Percentiles rank a stretch among this genome's conserved stretches.
Conservation (phyloP, 371 early-diverging fungal species). For the Mucor irregularis region DNA sequence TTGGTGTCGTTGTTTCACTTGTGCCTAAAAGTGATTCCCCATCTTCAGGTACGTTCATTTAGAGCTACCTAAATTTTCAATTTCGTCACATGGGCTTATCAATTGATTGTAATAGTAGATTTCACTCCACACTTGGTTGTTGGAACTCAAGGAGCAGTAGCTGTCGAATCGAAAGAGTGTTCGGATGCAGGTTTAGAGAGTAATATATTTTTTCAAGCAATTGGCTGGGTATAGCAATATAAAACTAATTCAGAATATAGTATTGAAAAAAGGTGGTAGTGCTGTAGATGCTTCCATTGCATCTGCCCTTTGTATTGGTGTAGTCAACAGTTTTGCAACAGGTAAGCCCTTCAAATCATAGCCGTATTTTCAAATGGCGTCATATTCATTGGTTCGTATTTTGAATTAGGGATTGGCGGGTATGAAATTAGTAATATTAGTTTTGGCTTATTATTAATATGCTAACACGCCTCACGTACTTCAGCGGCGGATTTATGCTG, state of each 20-base stretch:
- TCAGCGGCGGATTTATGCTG: constrained; percentile 95
- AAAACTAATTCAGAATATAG: too few species aligned
- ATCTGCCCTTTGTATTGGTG: constrained; percentile 91
- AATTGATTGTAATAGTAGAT: background rate
- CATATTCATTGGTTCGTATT: constrained; percentile 17
- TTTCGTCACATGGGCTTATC: too few species aligned
- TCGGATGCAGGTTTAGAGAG: constrained; percentile 81
- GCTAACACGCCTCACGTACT: background rate
- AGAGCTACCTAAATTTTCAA: too few species aligned
- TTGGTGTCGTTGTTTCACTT: constrained; percentile 2
- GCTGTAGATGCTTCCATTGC: constrained; percentile 98
- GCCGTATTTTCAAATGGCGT: constrained; percentile 11
- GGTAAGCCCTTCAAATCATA: constrained; percentile 61
- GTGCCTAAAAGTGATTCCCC: background rate
- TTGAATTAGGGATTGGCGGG: constrained; percentile 51
- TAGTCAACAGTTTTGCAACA: constrained; percentile 90
- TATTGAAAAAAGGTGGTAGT: constrained; percentile 89
- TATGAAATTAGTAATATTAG: constrained; percentile 6
- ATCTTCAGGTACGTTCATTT: constrained; percentile 6
- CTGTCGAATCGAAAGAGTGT: constrained; percentile 81
- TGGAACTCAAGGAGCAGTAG: constrained; percentile 74
- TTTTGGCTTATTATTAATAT: background rate
- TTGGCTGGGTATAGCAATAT: too few species aligned
- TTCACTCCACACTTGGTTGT: constrained; percentile 21
- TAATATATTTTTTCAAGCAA: too few species aligned